These are phyloP conservation scores for Alternaria atra DNA, from an alignment of 2,329 filamentous ascomycete genomes.

Conservation along the genomic window DNA sequence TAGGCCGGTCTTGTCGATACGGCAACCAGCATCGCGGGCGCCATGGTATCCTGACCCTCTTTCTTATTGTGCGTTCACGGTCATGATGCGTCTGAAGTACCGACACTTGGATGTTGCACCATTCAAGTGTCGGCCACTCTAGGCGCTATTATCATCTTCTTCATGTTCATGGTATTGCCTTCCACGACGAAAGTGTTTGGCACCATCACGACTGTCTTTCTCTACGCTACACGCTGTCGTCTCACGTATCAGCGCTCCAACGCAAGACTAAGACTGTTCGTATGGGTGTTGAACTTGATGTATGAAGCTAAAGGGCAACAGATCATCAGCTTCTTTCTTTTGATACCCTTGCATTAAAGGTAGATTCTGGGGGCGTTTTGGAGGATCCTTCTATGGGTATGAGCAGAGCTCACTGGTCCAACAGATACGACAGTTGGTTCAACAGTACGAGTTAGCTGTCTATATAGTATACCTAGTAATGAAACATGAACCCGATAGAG, in stretches of 20 bases:
- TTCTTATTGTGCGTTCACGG: neutral
- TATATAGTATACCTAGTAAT: neutral
- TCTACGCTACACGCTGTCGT: neutral
- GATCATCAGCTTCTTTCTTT: neutral
- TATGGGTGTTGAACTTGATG: neutral
- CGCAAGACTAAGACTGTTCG: neutral
- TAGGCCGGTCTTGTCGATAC: neutral
- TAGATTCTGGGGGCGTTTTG: neutral
- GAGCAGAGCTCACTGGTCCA: neutral
- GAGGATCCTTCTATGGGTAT: neutral
- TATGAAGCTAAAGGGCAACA: neutral
- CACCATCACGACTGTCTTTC: slow-evolving; percentile 1
- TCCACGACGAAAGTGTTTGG: neutral
- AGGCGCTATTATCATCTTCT: neutral
- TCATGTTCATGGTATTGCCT: neutral
- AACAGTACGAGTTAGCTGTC: neutral
- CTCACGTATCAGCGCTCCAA: neutral
- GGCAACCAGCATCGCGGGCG: neutral
- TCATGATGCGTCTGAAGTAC: neutral
- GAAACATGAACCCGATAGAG: neutral
- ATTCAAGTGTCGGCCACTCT: neutral
- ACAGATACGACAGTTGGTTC: neutral
- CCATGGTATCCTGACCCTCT: neutral
- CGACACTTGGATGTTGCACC: neutral
- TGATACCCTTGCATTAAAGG: slow-evolving; percentile 1